These are phyloP conservation scores for Tulasnella sp. DNA, from an alignment of 768 basidiomycete genomes.

Conservation along the genomic window DNA sequence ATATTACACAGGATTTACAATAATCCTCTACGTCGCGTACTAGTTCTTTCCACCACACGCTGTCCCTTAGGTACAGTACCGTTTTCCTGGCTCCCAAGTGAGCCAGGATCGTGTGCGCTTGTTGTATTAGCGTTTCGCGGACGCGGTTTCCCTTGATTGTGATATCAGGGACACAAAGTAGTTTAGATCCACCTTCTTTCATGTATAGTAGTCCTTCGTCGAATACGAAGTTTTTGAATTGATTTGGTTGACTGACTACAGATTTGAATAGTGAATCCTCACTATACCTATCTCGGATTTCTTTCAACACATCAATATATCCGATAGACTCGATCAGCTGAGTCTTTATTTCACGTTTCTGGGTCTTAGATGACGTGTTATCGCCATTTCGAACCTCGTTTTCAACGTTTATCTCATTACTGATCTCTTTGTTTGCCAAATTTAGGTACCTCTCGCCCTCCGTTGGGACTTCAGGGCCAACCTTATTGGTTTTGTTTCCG, in stretches of 20 bases:
- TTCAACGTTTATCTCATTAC: too few species aligned
- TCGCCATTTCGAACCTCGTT: too few species aligned
- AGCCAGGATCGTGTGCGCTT: constrained; percentile 7
- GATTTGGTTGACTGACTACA: neutral
- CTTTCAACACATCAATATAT: neutral
- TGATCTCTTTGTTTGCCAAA: too few species aligned
- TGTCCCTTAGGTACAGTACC: neutral
- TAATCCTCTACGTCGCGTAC: constrained; percentile 20
- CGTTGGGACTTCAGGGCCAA: too few species aligned
- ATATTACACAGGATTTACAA: constrained; percentile 22
- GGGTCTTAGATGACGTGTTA: too few species aligned
- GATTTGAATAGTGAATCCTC: neutral
- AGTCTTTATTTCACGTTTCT: too few species aligned
- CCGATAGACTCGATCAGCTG: neutral
- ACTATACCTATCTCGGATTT: neutral
- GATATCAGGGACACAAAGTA: constrained; percentile 1
- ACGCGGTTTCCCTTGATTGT: neutral
- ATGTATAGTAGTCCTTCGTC: neutral
- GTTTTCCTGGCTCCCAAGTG: constrained; percentile 7
- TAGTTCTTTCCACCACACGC: neutral
- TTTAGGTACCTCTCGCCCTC: too few species aligned
- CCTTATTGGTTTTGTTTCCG: too few species aligned
- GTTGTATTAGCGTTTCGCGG: neutral
- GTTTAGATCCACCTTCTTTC: neutral
- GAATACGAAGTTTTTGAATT: constrained; percentile 1